Evolutionary conservation across 129 eudicot species (phyloP).

Genomic region (Oenanthe sinensis): DNA sequence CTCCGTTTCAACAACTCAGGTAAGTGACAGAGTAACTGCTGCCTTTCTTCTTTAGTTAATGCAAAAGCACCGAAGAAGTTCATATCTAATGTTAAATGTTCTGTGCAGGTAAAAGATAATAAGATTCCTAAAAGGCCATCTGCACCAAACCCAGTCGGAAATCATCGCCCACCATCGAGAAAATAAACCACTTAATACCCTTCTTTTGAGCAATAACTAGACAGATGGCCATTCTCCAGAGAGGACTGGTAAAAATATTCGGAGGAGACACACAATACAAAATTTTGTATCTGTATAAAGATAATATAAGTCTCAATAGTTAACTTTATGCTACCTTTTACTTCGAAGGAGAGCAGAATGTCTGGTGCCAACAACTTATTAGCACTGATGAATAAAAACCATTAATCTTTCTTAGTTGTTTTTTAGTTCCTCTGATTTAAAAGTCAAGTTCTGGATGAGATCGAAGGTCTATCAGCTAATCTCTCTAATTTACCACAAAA

Average conservation of each 20-base stretch:
- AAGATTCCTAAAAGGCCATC: conserved; percentile 47
- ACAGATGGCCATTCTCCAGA: neutral
- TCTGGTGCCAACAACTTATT: neutral
- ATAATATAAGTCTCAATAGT: neutral
- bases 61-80: neutral
- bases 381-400: neutral
- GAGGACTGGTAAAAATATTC: neutral
- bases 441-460: neutral
- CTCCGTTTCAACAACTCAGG: neutral
- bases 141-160: conserved; percentile 57
- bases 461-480: neutral
- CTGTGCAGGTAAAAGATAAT: conserved; percentile 26
- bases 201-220: neutral
- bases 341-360: neutral
- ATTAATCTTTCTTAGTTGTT: neutral
- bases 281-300: neutral
- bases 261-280: neutral
- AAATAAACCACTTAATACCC: conserved; percentile 14
- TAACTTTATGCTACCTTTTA: neutral
- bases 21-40: neutral
- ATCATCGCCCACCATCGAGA: conserved; percentile 47
- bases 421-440: neutral
- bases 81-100: neutral
- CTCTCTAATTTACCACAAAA: neutral
- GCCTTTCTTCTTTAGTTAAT: neutral